phyloP scores from a whole-genome alignment of 805 yeast species.

The Huiozyma sinensis region DNA sequence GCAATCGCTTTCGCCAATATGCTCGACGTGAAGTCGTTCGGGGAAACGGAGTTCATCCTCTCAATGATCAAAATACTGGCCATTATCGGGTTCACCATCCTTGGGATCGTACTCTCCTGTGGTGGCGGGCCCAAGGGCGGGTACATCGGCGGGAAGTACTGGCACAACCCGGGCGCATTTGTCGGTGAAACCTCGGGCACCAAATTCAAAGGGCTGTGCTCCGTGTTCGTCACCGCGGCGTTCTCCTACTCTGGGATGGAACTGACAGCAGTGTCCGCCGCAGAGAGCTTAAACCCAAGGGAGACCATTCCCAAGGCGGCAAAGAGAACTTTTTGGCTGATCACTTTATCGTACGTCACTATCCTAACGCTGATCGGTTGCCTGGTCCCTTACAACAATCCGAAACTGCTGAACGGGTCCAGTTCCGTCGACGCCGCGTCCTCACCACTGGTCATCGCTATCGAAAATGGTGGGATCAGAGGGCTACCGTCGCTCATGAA shows the following conservation, averaged over 20 bases:
- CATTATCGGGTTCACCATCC: slow-evolving; percentile 42
- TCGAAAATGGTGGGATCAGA: slow-evolving; percentile 50
- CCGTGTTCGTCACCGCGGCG: slow-evolving; percentile 46
- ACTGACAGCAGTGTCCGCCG: slow-evolving; percentile 64
- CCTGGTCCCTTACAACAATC: slow-evolving; percentile 52
- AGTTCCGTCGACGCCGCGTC: slow-evolving; percentile 50
- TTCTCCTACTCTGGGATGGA: slow-evolving; percentile 72
- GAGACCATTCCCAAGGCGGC: slow-evolving; percentile 59
- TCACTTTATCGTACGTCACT: slow-evolving; percentile 56
- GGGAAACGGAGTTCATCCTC: slow-evolving; percentile 46
- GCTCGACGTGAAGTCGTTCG: slow-evolving; percentile 44
- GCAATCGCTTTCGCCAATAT: slow-evolving; percentile 39
- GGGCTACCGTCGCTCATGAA: slow-evolving; percentile 64
- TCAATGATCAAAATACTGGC: slow-evolving; percentile 40
- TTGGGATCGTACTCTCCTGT: slow-evolving; percentile 39
- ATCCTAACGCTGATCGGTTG: slow-evolving; percentile 50
- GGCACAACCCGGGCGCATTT: slow-evolving; percentile 54
- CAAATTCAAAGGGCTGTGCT: slow-evolving; percentile 41
- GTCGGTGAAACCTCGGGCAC: slow-evolving; percentile 30
- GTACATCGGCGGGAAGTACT: slow-evolving; percentile 36
- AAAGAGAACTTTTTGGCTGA: slow-evolving; percentile 79
- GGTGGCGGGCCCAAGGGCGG: slow-evolving; percentile 37
- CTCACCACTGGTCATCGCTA: slow-evolving; percentile 68
- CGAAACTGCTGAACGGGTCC: slow-evolving; percentile 36
- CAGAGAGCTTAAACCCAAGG: slow-evolving; percentile 63